Evolutionary conservation across 2,329 filamentous ascomycete genomes (phyloP), one percentile per base, ranked within the genome.

Genomic region (Ampelomyces quisqualis): DNA sequence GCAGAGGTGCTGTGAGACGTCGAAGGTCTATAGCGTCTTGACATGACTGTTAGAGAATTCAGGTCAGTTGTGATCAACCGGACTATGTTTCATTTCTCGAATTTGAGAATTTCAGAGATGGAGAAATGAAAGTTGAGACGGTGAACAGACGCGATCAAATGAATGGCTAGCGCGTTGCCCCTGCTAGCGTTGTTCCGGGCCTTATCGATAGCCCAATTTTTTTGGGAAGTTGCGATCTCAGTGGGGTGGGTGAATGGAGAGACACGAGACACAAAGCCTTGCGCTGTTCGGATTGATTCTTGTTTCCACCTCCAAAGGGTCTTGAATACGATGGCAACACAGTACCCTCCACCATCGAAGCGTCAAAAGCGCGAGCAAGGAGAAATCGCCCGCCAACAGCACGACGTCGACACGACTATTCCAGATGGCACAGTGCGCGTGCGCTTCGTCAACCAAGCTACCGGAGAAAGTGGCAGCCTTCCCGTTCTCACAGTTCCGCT

Each of bases 341-440:
- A 90, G 33, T 68, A 85, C 5, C 89, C 89, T n/a, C 89, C 88
- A 32, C 88, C 88, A 4, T 90, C 85, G 37, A 97, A 96, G 71
- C 82, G 90, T 48, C 90, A 95, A 65, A 86, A 84, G 69, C 81
- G 85, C 34, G 88, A 88, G 55, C 78, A 79, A 15, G 77, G 85
- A 27, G 87, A 88, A 55, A 82, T 81, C 59, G 80, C 86, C 6
- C 78, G 82, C 51, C 73, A 81, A 32, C 89, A 95, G 62, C 85
- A 93, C 63, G 84, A 90, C 72, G 78, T 91, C 36, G 73, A 79
- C 28, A 74, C 82, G 35, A 68, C 68, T 15, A 78, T 86, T 34
- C 79, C 85, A 0, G 80, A 82, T 22, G 90, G 89, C 52, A 89
- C 83, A 45, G 82, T 94, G 64, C 85, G 88, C 68, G 84, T 94